Conservation (phyloP, 495 filamentous ascomycete genomes). For the Penicillium roqueforti region DNA sequence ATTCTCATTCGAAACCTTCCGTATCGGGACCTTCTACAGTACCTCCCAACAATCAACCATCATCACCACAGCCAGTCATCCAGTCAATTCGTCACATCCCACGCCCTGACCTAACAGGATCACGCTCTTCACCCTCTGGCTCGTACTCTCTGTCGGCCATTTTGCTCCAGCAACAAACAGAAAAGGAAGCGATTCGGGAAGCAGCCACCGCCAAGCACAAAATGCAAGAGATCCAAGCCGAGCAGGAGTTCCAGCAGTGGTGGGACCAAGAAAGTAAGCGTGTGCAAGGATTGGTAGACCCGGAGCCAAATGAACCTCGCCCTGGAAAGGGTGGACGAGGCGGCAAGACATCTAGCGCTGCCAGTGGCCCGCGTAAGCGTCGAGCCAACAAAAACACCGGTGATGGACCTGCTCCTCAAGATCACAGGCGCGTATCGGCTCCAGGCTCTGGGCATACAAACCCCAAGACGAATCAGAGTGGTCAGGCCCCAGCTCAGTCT, state of each 20-base stretch:
- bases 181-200: conserved; percentile 78
- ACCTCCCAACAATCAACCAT: conserved; percentile 17
- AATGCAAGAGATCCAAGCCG: conserved; percentile 88
- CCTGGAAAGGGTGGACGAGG: conserved; percentile 29
- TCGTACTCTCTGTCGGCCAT: conserved; percentile 83
- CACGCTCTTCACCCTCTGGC: conserved; percentile 46
- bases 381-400: conserved; percentile 25
- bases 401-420: conserved; percentile 8
- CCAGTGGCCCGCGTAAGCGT: conserved; percentile 24
- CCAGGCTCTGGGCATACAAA: conserved; percentile 1
- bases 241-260: conserved; percentile 97
- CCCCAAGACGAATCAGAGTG: conserved; percentile 14
- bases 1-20: conserved; percentile 21
- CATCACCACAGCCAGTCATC: conserved; percentile 35
- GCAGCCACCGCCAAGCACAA: conserved; percentile 76
- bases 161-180: conserved; percentile 76
- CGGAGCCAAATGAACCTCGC: conserved; percentile 45
- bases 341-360: conserved; percentile 12
- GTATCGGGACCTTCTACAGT: conserved; percentile 19
- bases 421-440: conserved; percentile 2
- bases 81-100: conserved; percentile 49
- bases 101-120: conserved; percentile 36
- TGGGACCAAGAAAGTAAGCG: conserved; percentile 89
- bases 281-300: conserved; percentile 54
- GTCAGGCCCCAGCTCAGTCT: conserved; percentile 2